Base-by-base conservation (phyloP, 306 rosid genomes). In the Castanea crenata region DNA sequence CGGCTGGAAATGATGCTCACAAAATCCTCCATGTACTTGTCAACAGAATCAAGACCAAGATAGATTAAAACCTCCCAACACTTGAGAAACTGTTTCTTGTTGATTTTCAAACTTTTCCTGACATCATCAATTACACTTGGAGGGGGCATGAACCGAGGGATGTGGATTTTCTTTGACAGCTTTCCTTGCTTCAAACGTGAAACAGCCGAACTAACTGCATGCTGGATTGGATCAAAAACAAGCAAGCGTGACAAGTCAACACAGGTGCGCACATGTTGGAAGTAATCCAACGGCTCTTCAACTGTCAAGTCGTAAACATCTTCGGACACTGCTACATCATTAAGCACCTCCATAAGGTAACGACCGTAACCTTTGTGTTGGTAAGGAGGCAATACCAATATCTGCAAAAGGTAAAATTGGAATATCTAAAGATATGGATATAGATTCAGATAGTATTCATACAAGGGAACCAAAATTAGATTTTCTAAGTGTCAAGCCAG, bases 51-150 rank as follows among this genome's bases (percentile, higher is more conserved):
- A 78, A 93, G 88, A 69, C 93, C 87, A 35, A 92, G 87, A 85
- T 85, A 93, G 81, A 95, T 79, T 83, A 91, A 80, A 75, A 93
- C 89, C 89, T 95, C 98, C 99, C 99, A 95, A 77, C 99, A 95
- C 77, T 84, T 90, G 72, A 93, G 89, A 81, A 91, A 89, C 75
- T 95, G 99, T 87, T 90, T 90, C 87, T 87, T 93, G 79, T 88
- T 93, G 32, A 95, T 93, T 86, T 93, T 95, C 79, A 95, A 84
- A 80, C 73, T 79, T 82, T 80, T 86, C 73, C 89, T 83, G 32
- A 89, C 99, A 75, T 87, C 86, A 71, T 86, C 94, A 58, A 85
- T 72, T 16, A 79, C 89, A 70, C 80, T 74, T n/a, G 80, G 20
- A 58, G 96, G 84, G 20, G 99, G 98, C 71, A 78, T 35, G 35